These are phyloP conservation scores for Cercospora nicotianae DNA, from an alignment of 2,329 filamentous ascomycete genomes.

Conservation along the genomic window DNA sequence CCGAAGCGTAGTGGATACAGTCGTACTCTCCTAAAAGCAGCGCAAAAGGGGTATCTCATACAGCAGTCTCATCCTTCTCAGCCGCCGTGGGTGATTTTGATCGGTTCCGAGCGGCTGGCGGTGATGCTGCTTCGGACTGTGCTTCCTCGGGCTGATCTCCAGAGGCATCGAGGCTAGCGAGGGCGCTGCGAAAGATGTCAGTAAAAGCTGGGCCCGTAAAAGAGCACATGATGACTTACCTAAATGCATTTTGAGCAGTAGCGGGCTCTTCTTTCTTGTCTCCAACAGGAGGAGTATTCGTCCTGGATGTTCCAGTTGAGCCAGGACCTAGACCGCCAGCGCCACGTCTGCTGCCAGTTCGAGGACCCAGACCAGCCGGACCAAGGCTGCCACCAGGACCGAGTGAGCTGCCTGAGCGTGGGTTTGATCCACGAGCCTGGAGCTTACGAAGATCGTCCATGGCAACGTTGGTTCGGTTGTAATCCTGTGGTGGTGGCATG, in stretches of 20 bases:
- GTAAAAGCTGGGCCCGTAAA: constrained; percentile 11
- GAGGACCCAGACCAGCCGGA: constrained; percentile 62
- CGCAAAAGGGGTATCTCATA: constrained; percentile 35
- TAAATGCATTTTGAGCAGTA: constrained; percentile 82
- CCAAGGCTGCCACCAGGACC: constrained; percentile 74
- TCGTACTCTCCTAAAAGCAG: constrained; percentile 22
- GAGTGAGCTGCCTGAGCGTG: constrained; percentile 59
- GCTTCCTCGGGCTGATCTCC: constrained; percentile 63
- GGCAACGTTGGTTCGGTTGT: constrained; percentile 75
- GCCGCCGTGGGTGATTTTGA: constrained; percentile 33
- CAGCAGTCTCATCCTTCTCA: constrained; percentile 31
- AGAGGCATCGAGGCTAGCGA: constrained; percentile 58
- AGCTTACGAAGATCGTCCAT: constrained; percentile 90
- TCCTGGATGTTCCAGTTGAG: constrained; percentile 85
- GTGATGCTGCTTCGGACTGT: constrained; percentile 36
- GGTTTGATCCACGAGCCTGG: constrained; percentile 63
- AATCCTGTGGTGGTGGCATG: constrained; percentile 65
- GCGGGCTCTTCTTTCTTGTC: constrained; percentile 64
- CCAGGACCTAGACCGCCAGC: constrained; percentile 34
- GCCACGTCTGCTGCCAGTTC: constrained; percentile 75
- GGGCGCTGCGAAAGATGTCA: constrained; percentile 47
- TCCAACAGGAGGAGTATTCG: constrained; percentile 75
- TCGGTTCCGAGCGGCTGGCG: constrained; percentile 35
- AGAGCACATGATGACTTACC: constrained; percentile 60
- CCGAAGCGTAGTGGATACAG: constrained; percentile 31